Conservation (phyloP, 805 yeast species). For the Deakozyma indianensis region DNA sequence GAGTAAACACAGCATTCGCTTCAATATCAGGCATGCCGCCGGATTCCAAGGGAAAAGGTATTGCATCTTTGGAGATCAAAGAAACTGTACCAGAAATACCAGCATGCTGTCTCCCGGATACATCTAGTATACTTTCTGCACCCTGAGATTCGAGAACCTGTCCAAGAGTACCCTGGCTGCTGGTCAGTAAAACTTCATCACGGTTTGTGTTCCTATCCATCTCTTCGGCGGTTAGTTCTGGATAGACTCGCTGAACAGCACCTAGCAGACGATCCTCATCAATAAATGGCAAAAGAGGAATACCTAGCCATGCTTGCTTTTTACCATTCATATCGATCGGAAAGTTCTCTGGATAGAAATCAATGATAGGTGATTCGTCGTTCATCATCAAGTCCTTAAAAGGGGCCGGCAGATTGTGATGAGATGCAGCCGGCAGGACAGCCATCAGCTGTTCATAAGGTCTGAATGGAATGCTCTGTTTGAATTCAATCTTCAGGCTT, state of each 20-base stretch:
- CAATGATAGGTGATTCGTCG: constrained; percentile 68
- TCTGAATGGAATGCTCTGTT: constrained; percentile 61
- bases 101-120: neutral
- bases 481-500: constrained; percentile 43
- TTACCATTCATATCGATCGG: constrained; percentile 92
- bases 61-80: neutral
- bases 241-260: constrained; percentile 53
- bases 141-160: neutral
- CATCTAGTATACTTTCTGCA: neutral
- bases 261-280: constrained; percentile 62
- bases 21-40: constrained; percentile 30
- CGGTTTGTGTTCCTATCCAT: constrained; percentile 25
- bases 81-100: neutral
- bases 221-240: constrained; percentile 52
- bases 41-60: constrained; percentile 27
- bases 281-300: constrained; percentile 79
- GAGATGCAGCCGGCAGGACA: constrained; percentile 87
- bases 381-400: constrained; percentile 73
- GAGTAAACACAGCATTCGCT: constrained; percentile 25
- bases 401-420: constrained; percentile 68
- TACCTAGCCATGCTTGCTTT: constrained; percentile 91
- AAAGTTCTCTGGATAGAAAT: constrained; percentile 81
- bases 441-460: constrained; percentile 94
- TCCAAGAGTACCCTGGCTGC: neutral
- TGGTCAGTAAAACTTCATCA: neutral